Base-by-base conservation (phyloP, 768 basidiomycete genomes). In the Suillus subalutaceus region DNA sequence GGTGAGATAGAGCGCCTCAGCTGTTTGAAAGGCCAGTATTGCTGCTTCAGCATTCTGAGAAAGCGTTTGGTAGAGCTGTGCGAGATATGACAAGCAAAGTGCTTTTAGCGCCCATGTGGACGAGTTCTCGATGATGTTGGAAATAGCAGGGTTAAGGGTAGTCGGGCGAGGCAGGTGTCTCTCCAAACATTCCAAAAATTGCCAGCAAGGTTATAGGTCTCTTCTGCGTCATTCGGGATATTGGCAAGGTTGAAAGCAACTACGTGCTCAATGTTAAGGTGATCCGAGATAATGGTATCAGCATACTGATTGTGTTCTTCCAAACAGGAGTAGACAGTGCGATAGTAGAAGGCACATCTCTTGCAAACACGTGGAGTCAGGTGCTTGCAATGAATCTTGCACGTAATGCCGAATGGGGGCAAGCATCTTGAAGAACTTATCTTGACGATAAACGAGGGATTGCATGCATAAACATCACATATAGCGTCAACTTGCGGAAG, bases 321-420 rank as follows among this genome's bases (percentile, higher is more conserved):
- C 20, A 20, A n/a, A 20, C 55, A 35, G 9, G 5, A 18, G 15
- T 0, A 0, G 13, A 52, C 26, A 16, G 55, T 56, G 20, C 6
- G 35, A 63, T 63, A 53, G 50, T 48, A 53, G 40, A 56, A 20
- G 20, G 18, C 8, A 9, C 55, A 55, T 32, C 8, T 55, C 53
- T 32, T 8, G 30, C 16, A 55, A 32, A 55, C 53, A 32, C 30
- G 16, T 20, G 18, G 30, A n/a, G 26, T 50, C 48, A 18, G 18
- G 50, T 12, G 62, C 35, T 52, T 13, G 46, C 37, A 40, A 23
- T 1, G 62, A 32, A 35, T 52, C 37, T 35, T 1, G 50, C n/a
- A 63, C 53, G 8, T 52, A 63, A 16, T 48, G 62, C 16, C 62
- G 62, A 53, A 63, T 50, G 9, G 46, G 52, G 1, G 62, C n/a